phyloP scores from a whole-genome alignment of 345 rosid genomes.

The Ceriops decandra region DNA sequence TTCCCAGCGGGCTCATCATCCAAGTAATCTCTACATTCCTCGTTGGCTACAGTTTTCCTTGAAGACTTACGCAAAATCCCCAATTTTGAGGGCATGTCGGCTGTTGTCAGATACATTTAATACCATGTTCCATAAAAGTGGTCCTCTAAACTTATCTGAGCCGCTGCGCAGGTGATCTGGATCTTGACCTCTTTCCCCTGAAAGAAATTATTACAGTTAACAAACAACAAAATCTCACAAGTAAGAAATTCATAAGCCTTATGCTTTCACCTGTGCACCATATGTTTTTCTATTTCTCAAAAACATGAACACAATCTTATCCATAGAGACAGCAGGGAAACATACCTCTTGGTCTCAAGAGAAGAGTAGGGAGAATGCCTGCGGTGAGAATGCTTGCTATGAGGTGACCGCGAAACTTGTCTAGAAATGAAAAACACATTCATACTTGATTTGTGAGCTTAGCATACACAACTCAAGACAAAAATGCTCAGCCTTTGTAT shows the following conservation, averaged over 20 bases:
- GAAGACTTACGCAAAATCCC: neutral
- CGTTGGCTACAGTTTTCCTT: neutral
- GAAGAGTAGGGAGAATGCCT: slow-evolving; percentile 96
- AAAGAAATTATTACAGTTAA: slow-evolving; percentile 13
- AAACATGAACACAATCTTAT: slow-evolving; percentile 42
- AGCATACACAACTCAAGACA: slow-evolving; percentile 29
- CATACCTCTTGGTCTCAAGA: slow-evolving; percentile 81
- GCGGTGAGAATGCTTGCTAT: slow-evolving; percentile 98
- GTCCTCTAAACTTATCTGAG: slow-evolving; percentile 29
- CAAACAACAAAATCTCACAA: slow-evolving; percentile 3
- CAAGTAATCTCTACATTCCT: neutral
- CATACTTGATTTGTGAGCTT: slow-evolving; percentile 62
- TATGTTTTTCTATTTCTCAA: slow-evolving; percentile 30
- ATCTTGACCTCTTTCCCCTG: slow-evolving; percentile 77
- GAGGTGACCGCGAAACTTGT: slow-evolving; percentile 96
- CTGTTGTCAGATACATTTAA: neutral
- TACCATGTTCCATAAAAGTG: neutral
- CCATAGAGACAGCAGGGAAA: slow-evolving; percentile 24
- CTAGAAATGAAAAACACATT: slow-evolving; percentile 95
- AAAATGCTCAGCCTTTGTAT: slow-evolving; percentile 34
- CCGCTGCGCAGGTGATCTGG: slow-evolving; percentile 69
- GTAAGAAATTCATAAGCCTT: slow-evolving; percentile 14
- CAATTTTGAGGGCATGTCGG: neutral
- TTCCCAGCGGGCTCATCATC: neutral
- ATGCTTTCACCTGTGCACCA: slow-evolving; percentile 58